Base-by-base conservation (phyloP, 176 grass and related monocot genomes). In the Eleusine indica region DNA sequence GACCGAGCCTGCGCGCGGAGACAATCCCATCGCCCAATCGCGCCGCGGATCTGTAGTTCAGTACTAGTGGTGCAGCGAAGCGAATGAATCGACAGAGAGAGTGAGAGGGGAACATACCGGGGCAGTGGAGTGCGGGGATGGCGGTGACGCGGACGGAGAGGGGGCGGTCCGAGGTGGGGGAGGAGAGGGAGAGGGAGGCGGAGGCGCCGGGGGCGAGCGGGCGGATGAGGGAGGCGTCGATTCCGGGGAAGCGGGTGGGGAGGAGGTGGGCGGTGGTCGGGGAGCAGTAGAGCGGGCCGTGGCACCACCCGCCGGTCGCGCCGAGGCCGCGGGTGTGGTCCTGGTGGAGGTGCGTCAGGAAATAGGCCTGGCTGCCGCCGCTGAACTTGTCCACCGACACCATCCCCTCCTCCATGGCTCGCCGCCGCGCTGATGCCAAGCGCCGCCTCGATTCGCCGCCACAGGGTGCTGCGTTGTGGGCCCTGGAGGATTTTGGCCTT, bases 281-380 rank as follows among this genome's bases (percentile, higher is more conserved):
- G 61, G 95, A 97, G 86, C 90, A 97, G 86, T 91, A 93, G 74
- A 94, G 92, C 69, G 95, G 90, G 22, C 95, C 88, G 6, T 87
- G 86, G 74, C 78, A 56, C 95, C 90, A 93, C 30, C 86, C 63
- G 81, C 74, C 68, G 43, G 81, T 78, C 58, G 76, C 60, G 76
- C 28, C 78, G 71, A 97, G 95, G 46, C 95, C 92, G 63, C 39
- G 78, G 47, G 92, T 94, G 92, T 94, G 95, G 79, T 97, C 95
- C 46, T 89, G 69, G 86, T 94, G 95, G 67, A 97, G 95, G 86
- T 94, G 92, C 52, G 90, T 97, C 77, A 94, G 92, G 88, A 97
- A 97, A 88, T 97, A 94, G 19, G 73, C 95, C 71, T 87, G 84
- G 75, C 86, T 86, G 12, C 80, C 82, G 52, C 82, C 88, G 68